Evolutionary conservation across 2,329 filamentous ascomycete genomes (phyloP).

Genomic region (Shiraia bambusicola): DNA sequence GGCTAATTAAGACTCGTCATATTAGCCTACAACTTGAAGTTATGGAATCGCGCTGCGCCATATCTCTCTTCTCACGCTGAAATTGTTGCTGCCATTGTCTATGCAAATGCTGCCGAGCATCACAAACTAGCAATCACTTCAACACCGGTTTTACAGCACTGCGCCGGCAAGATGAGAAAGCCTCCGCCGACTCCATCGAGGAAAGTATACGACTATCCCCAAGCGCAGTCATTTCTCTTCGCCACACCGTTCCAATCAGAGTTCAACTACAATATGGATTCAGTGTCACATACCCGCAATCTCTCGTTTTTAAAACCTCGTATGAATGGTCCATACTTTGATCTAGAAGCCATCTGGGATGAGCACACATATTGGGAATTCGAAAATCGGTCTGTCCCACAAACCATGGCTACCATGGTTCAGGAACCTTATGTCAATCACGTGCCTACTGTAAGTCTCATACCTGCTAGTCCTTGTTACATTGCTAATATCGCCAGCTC

Average conservation of each 20-base stretch:
- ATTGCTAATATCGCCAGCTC: slow-evolving; percentile 31
- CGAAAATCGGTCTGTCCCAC: slow-evolving; percentile 63
- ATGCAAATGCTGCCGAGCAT: slow-evolving; percentile 1
- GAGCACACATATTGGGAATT: slow-evolving; percentile 73
- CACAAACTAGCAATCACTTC: background rate
- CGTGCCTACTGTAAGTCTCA: slow-evolving; percentile 57
- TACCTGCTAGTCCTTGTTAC: background rate
- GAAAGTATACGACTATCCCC: slow-evolving; percentile 48
- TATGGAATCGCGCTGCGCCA: slow-evolving; percentile 3
- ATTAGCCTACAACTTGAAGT: slow-evolving; percentile 7
- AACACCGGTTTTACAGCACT: slow-evolving; percentile 20
- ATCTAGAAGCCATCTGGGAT: slow-evolving; percentile 74
- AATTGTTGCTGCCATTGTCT: slow-evolving; percentile 2
- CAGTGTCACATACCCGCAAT: slow-evolving; percentile 64
- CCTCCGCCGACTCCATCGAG: slow-evolving; percentile 9
- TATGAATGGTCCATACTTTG: slow-evolving; percentile 64
- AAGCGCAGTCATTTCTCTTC: slow-evolving; percentile 48
- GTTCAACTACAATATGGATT: slow-evolving; percentile 52
- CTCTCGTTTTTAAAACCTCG: slow-evolving; percentile 63
- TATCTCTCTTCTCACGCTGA: background rate
- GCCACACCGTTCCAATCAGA: slow-evolving; percentile 54
- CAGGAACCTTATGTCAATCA: slow-evolving; percentile 76
- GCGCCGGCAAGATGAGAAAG: slow-evolving; percentile 22
- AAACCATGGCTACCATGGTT: slow-evolving; percentile 76
- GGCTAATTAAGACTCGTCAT: background rate